Conservation (phyloP, 768 basidiomycete species). For the Serendipita vermifera region DNA sequence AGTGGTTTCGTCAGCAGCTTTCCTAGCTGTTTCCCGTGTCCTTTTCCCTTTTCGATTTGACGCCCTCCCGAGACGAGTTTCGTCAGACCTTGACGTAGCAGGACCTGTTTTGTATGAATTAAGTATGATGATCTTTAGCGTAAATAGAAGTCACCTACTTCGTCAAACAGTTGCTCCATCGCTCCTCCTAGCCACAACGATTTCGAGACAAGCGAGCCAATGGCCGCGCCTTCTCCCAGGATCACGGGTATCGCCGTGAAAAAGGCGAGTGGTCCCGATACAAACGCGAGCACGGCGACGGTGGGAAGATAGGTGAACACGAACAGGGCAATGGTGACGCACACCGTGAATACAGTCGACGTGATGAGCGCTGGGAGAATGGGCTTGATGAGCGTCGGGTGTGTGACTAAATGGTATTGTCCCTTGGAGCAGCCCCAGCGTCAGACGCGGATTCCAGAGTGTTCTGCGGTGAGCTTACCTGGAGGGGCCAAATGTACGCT, state of each 20-base stretch:
- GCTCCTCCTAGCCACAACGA: constrained; percentile 34
- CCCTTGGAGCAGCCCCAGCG: not conserved
- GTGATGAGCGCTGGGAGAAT: not conserved
- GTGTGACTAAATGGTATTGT: not conserved
- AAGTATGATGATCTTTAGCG: not conserved
- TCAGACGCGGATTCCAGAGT: not conserved
- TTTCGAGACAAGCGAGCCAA: constrained; percentile 33
- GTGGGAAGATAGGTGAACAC: constrained; percentile 54
- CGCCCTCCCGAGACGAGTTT: constrained; percentile 30
- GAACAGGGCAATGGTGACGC: constrained; percentile 29
- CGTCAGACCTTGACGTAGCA: constrained; percentile 30
- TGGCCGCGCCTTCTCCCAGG: constrained; percentile 30
- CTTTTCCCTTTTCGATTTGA: constrained; percentile 22
- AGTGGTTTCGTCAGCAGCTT: constrained; percentile 38
- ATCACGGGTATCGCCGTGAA: constrained; percentile 36
- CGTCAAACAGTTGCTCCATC: constrained; percentile 36
- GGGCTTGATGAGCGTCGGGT: not conserved
- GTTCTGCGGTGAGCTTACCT: too few relatives aligned
- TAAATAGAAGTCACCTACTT: constrained; percentile 20
- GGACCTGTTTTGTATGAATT: constrained; percentile 17
- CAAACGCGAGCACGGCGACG: constrained; percentile 46
- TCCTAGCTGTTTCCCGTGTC: constrained; percentile 34
- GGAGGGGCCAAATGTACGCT: constrained; percentile 4
- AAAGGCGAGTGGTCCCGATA: constrained; percentile 54
- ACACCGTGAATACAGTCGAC: constrained; percentile 12